phyloP scores from a whole-genome alignment of 345 rosid genomes.

The Linum usitatissimum region DNA sequence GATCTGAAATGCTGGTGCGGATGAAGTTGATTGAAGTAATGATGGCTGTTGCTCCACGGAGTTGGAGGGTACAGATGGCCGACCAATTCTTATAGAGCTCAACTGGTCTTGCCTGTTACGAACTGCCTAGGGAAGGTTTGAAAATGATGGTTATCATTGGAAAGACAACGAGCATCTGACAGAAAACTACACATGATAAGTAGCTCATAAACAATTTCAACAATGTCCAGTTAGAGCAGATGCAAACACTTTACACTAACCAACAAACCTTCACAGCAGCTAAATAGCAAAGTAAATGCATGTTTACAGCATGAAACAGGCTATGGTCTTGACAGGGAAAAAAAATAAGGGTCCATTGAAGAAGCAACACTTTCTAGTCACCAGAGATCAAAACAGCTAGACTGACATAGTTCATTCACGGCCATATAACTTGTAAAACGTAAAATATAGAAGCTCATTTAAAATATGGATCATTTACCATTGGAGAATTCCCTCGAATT shows the following conservation, averaged over 20 bases:
- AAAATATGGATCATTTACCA: slow-evolving; percentile 19
- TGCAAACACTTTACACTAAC: no score
- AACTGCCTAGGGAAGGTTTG: slow-evolving; percentile 39
- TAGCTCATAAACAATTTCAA: neutral
- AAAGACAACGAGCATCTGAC: neutral
- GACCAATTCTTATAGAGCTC: slow-evolving; percentile 31
- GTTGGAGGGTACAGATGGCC: slow-evolving; percentile 22
- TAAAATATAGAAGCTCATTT: neutral
- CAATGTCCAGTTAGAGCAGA: neutral
- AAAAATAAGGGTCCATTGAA: no score
- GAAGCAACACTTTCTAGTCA: no score
- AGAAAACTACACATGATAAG: neutral
- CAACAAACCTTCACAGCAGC: no score
- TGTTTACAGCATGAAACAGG: no score
- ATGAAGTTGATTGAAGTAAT: slow-evolving; percentile 22
- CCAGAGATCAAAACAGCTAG: no score
- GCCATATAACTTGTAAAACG: no score
- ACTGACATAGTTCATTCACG: no score
- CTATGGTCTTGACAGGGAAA: no score
- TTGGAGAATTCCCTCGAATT: slow-evolving; percentile 23
- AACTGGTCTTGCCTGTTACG: slow-evolving; percentile 42
- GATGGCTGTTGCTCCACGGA: slow-evolving; percentile 27
- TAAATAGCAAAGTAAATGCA: no score
- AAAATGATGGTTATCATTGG: slow-evolving; percentile 9
- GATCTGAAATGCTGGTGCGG: slow-evolving; percentile 30